phyloP scores from a whole-genome alignment of 495 filamentous ascomycete genomes.

The Hypoxylon crocopeplum region DNA sequence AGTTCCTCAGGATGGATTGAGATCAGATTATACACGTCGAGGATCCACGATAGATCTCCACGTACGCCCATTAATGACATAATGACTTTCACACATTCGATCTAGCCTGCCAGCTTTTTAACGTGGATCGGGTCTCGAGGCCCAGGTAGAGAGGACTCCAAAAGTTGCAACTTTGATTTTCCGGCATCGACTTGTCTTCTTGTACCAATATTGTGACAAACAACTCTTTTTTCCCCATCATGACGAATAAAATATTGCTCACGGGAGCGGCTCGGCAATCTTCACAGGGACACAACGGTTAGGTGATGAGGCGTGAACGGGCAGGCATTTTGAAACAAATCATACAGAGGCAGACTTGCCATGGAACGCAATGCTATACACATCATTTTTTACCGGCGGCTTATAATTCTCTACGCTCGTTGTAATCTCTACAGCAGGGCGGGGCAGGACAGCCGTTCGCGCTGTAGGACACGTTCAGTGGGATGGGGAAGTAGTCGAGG shows the following conservation, averaged over 20 bases:
- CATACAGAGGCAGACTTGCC: conserved; percentile 30
- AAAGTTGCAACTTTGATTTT: conserved; percentile 47
- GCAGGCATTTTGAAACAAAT: conserved; percentile 28
- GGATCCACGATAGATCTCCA: conserved; percentile 17
- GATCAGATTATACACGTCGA: conserved; percentile 17
- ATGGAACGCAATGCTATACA: conserved; percentile 36
- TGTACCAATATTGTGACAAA: conserved; percentile 48
- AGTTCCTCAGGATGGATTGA: conserved; percentile 19
- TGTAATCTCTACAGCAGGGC: conserved; percentile 57
- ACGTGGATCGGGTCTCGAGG: conserved; percentile 24
- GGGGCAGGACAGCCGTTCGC: conserved; percentile 46
- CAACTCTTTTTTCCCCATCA: conserved; percentile 36
- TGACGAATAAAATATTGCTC: conserved; percentile 40
- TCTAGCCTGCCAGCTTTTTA: conserved; percentile 5
- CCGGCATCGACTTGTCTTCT: conserved; percentile 41
- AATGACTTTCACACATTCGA: conserved; percentile 36
- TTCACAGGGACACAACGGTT: conserved; percentile 32
- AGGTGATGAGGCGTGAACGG: conserved; percentile 40
- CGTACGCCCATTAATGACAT: conserved; percentile 37
- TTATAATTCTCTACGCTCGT: conserved; percentile 59
- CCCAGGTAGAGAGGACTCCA: conserved; percentile 41
- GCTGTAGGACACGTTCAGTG: conserved; percentile 40
- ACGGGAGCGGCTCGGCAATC: conserved; percentile 32
- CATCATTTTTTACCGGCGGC: conserved; percentile 36
- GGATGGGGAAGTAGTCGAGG: neutral